Percentiles rank a stretch among this genome's conserved stretches.
Conservation (phyloP, 1,284 basidiomycete genomes). For the Wallemia mellicola region DNA sequence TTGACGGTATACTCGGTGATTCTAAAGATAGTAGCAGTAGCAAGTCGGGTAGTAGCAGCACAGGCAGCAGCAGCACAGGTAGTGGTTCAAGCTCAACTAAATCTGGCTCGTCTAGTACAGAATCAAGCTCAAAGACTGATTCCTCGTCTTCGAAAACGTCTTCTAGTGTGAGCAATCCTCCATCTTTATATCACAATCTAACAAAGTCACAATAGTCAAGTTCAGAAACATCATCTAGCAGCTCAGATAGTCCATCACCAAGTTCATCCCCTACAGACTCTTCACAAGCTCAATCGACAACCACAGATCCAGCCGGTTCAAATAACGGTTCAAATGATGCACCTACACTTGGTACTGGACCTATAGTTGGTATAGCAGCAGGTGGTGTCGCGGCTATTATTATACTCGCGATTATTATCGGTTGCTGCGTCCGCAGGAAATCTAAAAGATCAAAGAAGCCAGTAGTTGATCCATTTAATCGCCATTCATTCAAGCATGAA, state of each 20-base stretch:
- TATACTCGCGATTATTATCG: neutral
- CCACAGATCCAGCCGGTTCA: neutral
- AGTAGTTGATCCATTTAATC: neutral
- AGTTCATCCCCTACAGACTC: neutral
- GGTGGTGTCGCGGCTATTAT: neutral
- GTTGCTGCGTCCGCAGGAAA: neutral
- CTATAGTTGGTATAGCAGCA: neutral
- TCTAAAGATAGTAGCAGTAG: neutral
- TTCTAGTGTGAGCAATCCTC: no score
- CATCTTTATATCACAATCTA: no score
- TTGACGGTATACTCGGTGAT: neutral
- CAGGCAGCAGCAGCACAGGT: neutral
- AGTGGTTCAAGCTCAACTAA: no score
- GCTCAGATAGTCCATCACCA: neutral
- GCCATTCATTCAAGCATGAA: neutral
- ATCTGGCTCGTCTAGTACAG: no score
- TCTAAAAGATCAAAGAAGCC: neutral
- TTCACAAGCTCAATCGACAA: neutral
- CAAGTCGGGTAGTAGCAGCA: neutral
- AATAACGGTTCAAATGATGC: neutral
- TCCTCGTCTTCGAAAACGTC: neutral
- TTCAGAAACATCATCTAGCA: neutral
- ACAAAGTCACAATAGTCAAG: neutral
- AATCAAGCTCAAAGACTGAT: no score
- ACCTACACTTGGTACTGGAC: neutral